Conservation (phyloP, 2,329 filamentous ascomycete genomes). For the Pseudogymnoascus pannorum region DNA sequence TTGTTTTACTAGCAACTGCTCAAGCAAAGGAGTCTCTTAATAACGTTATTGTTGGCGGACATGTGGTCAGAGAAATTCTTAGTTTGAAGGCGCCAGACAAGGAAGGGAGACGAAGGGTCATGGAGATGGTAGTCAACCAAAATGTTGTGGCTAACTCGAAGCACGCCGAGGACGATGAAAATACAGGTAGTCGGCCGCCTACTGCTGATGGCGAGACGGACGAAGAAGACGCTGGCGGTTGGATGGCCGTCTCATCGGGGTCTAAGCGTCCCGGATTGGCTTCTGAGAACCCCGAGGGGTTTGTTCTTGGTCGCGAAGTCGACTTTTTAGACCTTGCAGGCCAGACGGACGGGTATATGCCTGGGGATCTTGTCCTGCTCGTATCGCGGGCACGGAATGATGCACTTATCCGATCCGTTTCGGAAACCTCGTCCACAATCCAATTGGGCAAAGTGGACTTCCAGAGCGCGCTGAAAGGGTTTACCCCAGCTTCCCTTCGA, state of each 20-base stretch:
- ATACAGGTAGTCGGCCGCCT: conserved; percentile 45
- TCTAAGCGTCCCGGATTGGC: conserved; percentile 38
- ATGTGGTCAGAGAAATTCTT: conserved; percentile 87
- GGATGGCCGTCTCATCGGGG: conserved; percentile 68
- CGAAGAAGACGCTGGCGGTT: conserved; percentile 53
- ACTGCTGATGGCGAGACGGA: conserved; percentile 44
- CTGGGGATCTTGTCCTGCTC: conserved; percentile 80
- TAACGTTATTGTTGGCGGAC: conserved; percentile 81
- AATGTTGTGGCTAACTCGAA: conserved; percentile 38
- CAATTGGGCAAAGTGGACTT: conserved; percentile 71
- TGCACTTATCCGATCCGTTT: conserved; percentile 78
- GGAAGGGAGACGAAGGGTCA: conserved; percentile 72
- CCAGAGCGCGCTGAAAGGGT: conserved; percentile 75
- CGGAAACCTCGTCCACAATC: conserved; percentile 43
- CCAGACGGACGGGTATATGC: conserved; percentile 96
- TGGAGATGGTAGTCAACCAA: conserved; percentile 68
- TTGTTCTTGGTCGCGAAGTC: conserved; percentile 66
- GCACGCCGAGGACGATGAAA: conserved; percentile 30
- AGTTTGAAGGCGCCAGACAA: conserved; percentile 88
- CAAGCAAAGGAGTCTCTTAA: conserved; percentile 91
- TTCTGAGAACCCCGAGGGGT: conserved; percentile 46
- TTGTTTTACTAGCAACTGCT: conserved; percentile 83
- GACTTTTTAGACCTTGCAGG: conserved; percentile 92
- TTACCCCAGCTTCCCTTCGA: conserved; percentile 88
- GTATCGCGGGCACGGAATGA: conserved; percentile 85